Base-by-base conservation (phyloP, 225 moss, liverwort and hornwort genomes). In the Polytrichum commune region DNA sequence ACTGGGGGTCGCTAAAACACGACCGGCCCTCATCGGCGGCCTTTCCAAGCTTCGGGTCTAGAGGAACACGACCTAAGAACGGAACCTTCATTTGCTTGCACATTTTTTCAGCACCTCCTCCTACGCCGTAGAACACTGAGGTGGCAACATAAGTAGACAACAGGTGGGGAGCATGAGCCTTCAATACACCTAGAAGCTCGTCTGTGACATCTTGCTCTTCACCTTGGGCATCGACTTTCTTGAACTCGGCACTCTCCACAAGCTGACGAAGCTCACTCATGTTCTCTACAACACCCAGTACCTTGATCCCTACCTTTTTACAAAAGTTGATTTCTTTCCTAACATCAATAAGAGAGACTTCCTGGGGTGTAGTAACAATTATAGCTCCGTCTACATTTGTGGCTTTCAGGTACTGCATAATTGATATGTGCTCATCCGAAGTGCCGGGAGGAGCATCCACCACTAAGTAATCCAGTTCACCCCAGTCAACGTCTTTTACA, bases 311-410 rank as follows among this genome's bases (percentile, higher is more conserved):
- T 24, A 98, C 92, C 26, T 92, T 89, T 78, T 91, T 98, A 61
- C 97, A 98, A 68, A 98, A 98, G 5, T 98, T 95, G 19, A 98
- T 93, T 80, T 94, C 97, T 38, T 98, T 98, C 69, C 92, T 90
- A 27, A 97, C 94, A 61, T 97, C 94, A 22, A 97, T 94, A 10
- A 97, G 77, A 0, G 97, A 92, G 24, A 97, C 92, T 84, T 94
- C 97, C 80, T 97, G 97, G 10, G 97, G 97, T 6, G 96, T 92
- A 20, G 93, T 91, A 28, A 92, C 88, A 33, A 92, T 90, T 18
- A 97, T 85, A 24, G 93, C 92, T 24, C 97, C 97, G 68, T 94
- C 97, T 19, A 97, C 97, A 75, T 90, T 82, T 1, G 82, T 84
- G 30, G 93, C 93, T 69, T 89, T 86, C 77, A 89, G 78, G 33